A percentile compares a stretch with the other conserved stretches of the same genome.
These are phyloP conservation scores for Microcera coccophila DNA, from an alignment of 2,329 filamentous ascomycete species.

Conservation along the genomic window DNA sequence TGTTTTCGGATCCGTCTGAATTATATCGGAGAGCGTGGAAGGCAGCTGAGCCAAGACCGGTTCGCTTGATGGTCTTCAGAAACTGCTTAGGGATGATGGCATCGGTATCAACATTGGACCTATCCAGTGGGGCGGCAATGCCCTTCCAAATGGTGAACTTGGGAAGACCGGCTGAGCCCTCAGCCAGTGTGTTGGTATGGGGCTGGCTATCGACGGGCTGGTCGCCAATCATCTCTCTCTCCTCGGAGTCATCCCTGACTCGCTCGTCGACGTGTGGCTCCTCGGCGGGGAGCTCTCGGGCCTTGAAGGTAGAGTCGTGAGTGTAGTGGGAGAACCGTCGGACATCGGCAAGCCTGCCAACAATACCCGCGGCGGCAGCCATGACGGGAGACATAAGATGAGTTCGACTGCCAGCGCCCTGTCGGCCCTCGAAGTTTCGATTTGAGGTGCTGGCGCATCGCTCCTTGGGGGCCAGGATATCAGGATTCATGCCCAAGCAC, in stretches of 20 bases:
- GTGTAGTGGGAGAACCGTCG: slow-evolving; percentile 67
- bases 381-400: slow-evolving; percentile 97
- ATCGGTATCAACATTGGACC: slow-evolving; percentile 94
- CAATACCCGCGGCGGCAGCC: slow-evolving; percentile 86
- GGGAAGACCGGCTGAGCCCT: slow-evolving; percentile 61
- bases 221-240: slow-evolving; percentile 52
- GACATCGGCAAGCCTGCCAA: slow-evolving; percentile 88
- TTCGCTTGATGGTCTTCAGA: slow-evolving; percentile 98
- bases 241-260: slow-evolving; percentile 47
- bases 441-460: slow-evolving; percentile 94
- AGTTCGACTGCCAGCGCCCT: slow-evolving; percentile 85
- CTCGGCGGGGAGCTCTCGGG: slow-evolving; percentile 40
- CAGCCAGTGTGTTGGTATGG: slow-evolving; percentile 58
- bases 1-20: slow-evolving; percentile 68
- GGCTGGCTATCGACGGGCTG: slow-evolving; percentile 61
- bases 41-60: slow-evolving; percentile 80
- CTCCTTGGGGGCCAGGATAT: slow-evolving; percentile 88
- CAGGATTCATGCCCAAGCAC: slow-evolving; percentile 99
- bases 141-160: slow-evolving; percentile 83
- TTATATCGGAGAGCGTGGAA: slow-evolving; percentile 84
- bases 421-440: slow-evolving; percentile 94
- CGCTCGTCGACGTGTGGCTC: slow-evolving; percentile 53
- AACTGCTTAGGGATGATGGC: slow-evolving; percentile 99
- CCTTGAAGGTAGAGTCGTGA: slow-evolving; percentile 57
- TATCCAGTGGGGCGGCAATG: slow-evolving; percentile 80